Percentiles rank a stretch among this genome's conserved stretches.
Evolutionary conservation across 1,284 basidiomycete genomes (phyloP).

Genomic region (Sporisorium scitamineum): DNA sequence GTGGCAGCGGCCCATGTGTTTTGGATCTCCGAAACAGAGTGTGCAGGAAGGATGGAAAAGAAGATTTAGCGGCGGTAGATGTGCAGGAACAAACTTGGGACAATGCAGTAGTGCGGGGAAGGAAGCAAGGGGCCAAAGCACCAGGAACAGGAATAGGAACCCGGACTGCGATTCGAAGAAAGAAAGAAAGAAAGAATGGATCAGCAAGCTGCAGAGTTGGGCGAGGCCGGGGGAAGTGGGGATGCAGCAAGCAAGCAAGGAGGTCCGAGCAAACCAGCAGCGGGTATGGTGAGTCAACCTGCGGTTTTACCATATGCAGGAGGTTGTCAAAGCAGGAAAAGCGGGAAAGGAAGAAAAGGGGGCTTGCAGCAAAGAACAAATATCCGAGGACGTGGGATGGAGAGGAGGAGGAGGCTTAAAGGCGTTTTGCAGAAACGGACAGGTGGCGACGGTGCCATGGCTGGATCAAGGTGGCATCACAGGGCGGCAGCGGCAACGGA

Average conservation of each 20-base stretch:
- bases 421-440: background rate
- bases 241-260: background rate
- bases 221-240: too few relatives aligned
- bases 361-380: background rate
- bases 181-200: background rate
- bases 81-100: background rate
- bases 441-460: background rate
- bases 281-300: background rate
- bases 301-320: background rate
- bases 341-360: background rate
- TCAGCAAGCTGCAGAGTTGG: too few relatives aligned
- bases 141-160: background rate
- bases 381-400: background rate
- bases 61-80: background rate
- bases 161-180: too few relatives aligned
- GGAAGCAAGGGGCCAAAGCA: background rate
- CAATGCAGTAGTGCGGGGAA: background rate
- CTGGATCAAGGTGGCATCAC: too few relatives aligned
- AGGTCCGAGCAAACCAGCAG: background rate
- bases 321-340: background rate
- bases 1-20: background rate
- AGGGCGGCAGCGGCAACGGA: too few relatives aligned
- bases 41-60: background rate
- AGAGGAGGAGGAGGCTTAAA: background rate
- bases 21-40: background rate